Evolutionary conservation across 2,329 filamentous ascomycete species (phyloP), one percentile per base, ranked within the genome.

Genomic region (Claviceps fusiformis): DNA sequence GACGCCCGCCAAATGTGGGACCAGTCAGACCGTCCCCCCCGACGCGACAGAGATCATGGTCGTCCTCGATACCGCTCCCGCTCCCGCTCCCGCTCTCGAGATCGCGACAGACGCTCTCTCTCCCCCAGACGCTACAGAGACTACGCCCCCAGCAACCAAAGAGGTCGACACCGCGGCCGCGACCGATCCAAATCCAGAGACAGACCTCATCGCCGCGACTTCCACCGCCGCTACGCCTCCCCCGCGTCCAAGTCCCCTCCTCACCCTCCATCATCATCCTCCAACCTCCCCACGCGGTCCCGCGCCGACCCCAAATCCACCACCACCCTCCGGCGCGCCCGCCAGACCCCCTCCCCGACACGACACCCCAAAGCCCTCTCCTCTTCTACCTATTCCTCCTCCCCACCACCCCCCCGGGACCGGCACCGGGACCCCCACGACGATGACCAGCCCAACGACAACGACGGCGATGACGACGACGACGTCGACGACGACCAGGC

Each of bases 401-500:
- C 41, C 17, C 41, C 41, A 2, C n/a, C 43, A 5, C 3, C 31
- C 6, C 31, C 6, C 31, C 2, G 9, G 5, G 31, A 33, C 31
- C 31, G 31, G 6, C 31, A 33, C 9, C 31, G 6, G 6, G 31
- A 33, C 2, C 31, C 11, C 29, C 8, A 33, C 4, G 9, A 17
- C 29, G 6, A 67, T 55, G 66, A 63, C 4, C 24, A 24, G 24
- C 24, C 24, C 41, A 44, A 27, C 29, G 17, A 33, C 4, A 17
- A 17, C 29, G 6, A 67, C 55, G 66, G 63, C 4, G 61, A 61
- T 13, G 62, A 68, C 50, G 65, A 62, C 39, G 65, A 62, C 39
- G 73, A 78, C 17, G 78, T 77, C 55, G 86, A 91, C 59, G 83
- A 85, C 59, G 82, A 84, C 53, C 75, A 86, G 65, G 81, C 78